Evolutionary conservation across 208 protist species (phyloP), one percentile per base, ranked within the genome.

Genomic region (Trypanosoma cruzi): DNA sequence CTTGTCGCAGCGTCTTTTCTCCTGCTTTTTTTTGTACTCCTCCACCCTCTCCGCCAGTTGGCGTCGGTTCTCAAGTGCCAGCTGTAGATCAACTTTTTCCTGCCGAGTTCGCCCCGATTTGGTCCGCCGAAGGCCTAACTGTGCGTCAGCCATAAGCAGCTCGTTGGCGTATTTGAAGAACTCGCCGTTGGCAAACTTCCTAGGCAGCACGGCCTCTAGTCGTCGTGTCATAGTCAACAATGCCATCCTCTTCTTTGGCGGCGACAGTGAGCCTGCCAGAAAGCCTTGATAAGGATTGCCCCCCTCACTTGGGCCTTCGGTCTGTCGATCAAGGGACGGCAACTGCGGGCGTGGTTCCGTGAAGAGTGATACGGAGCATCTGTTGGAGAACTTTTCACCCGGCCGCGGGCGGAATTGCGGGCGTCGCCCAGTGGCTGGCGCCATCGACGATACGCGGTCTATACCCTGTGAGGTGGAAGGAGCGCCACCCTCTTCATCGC

Each of bases 41-140:
- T 75, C 70, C 62, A 75, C 64, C 22, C 70, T 31, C 46, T 75
- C 63, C 10, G 61, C 60, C 11, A 75, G 28, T 24, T 28, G 11
- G n/a, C 44, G 42, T 7, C 55, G 52, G 26, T 61, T 64, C 31
- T 69, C 70, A 29, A 69, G 52, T 18, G 54, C 62, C 26, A 58
- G 34, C 20, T 56, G 50, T 40, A 69, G 24, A 3, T 58, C 62
- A 29, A 26, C 61, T 0, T 31, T n/a, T 4, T 34, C 60, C 22
- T 0, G 18, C 10, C 18, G 50, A 14, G 6, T 31, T 13, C 53
- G 24, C 36, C 10, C 20, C 14, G 2, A 28, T 31, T 42, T 54
- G 26, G 24, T 49, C n/a, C 14, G 34, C 22, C 28, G 2, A 18
- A 40, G 8, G 4, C 36, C 14, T 8, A 40, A 4, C n/a, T 36